phyloP scores from a whole-genome alignment of 2,329 filamentous ascomycete genomes.

The Fusarium redolens region DNA sequence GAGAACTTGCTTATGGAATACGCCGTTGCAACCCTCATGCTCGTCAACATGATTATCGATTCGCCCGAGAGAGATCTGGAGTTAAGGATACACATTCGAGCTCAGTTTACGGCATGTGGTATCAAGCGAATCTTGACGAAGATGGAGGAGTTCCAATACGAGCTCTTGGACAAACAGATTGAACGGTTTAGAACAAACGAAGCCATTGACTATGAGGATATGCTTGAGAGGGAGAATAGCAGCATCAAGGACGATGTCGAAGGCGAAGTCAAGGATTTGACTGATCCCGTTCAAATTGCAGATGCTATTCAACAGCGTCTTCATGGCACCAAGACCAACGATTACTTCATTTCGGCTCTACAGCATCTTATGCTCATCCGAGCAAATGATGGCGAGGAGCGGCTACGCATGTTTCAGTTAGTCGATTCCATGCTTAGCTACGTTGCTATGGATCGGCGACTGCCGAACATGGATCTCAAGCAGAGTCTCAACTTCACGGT shows the following conservation, averaged over 20 bases:
- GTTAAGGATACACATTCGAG: slow-evolving; percentile 91
- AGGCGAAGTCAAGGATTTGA: slow-evolving; percentile 89
- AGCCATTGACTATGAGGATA: slow-evolving; percentile 97
- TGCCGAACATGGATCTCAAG: slow-evolving; percentile 98
- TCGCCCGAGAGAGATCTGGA: slow-evolving; percentile 90
- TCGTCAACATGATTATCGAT: slow-evolving; percentile 97
- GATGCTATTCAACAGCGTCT: slow-evolving; percentile 92
- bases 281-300: slow-evolving; percentile 90
- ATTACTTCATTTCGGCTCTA: slow-evolving; percentile 95
- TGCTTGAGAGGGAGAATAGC: slow-evolving; percentile 89
- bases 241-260: slow-evolving; percentile 91
- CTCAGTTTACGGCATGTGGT: slow-evolving; percentile 94
- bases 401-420: slow-evolving; percentile 94
- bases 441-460: slow-evolving; percentile 94
- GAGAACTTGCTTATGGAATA: slow-evolving; percentile 99
- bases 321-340: slow-evolving; percentile 84
- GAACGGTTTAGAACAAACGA: slow-evolving; percentile 94
- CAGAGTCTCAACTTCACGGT: slow-evolving; percentile 98
- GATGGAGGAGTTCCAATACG: slow-evolving; percentile 99
- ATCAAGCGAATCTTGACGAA: slow-evolving; percentile 94
- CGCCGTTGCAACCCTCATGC: slow-evolving; percentile 90
- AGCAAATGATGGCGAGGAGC: slow-evolving; percentile 91
- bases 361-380: slow-evolving; percentile 94
- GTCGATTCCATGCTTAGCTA: slow-evolving; percentile 99
- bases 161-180: slow-evolving; percentile 97